These are phyloP conservation scores for Rhodotorula mucilaginosa DNA, from an alignment of 1,284 basidiomycete species.

Conservation along the genomic window DNA sequence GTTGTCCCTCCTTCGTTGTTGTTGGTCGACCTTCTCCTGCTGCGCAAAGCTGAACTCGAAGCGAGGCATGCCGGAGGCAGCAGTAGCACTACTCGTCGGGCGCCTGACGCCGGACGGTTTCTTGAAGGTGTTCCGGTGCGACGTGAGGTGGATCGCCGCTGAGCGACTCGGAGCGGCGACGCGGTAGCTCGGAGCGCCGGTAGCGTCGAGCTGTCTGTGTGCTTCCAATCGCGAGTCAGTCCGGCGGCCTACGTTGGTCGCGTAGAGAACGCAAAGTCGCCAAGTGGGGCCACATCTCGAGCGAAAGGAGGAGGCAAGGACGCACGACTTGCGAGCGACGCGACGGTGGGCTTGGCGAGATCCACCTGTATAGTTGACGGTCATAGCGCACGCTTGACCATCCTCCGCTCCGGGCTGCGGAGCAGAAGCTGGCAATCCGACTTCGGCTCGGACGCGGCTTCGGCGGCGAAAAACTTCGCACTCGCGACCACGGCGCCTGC, in stretches of 20 bases:
- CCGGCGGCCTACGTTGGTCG: no score
- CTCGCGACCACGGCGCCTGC: no score
- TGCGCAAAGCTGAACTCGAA: not conserved
- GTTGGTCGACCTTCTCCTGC: no score
- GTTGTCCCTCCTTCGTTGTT: no score
- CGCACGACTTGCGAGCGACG: not conserved
- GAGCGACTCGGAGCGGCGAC: not conserved
- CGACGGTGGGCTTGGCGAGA: not conserved
- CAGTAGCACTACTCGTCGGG: no score
- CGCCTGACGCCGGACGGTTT: no score
- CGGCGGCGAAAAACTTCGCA: no score
- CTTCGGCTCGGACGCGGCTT: not conserved
- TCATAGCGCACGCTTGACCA: not conserved
- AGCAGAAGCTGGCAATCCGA: no score
- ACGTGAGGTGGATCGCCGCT: not conserved
- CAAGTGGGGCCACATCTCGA: not conserved
- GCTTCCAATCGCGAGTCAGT: no score
- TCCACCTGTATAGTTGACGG: conserved; percentile 8
- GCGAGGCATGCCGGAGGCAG: no score
- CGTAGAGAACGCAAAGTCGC: no score
- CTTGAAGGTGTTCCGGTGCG: not conserved
- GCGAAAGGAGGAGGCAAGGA: not conserved
- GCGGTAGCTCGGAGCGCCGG: conserved; percentile 1
- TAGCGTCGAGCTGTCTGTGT: not conserved
- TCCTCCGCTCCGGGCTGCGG: no score